phyloP scores from a whole-genome alignment of 1,139 yeast genomes.

The Candida sanyaensis region DNA sequence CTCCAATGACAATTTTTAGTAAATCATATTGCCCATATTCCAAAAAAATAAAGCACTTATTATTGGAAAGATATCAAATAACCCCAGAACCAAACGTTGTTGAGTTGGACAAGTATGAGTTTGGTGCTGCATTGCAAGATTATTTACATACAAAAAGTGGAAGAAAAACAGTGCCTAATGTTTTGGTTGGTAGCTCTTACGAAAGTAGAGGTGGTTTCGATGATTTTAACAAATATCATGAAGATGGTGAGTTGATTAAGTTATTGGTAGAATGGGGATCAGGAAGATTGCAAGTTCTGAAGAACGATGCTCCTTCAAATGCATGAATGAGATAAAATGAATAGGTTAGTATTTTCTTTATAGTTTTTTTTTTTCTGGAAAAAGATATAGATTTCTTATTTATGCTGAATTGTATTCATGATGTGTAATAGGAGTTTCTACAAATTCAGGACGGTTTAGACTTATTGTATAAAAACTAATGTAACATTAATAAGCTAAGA shows the following conservation, averaged over 20 bases:
- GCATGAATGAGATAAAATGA: conserved; percentile 16
- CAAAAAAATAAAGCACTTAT: conserved; percentile 63
- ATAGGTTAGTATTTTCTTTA: neutral
- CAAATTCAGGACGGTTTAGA: too few relatives aligned
- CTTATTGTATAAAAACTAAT: neutral
- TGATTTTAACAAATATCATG: conserved; percentile 68
- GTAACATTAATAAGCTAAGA: conserved; percentile 6
- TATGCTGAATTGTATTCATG: too few relatives aligned
- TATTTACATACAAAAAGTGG: conserved; percentile 59
- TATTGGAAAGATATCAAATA: conserved; percentile 64
- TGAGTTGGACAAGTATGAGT: conserved; percentile 78
- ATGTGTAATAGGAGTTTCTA: too few relatives aligned
- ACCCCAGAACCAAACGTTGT: conserved; percentile 73
- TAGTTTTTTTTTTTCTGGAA: neutral
- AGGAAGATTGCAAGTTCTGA: conserved; percentile 52
- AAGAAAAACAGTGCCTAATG: conserved; percentile 72
- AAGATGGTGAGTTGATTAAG: conserved; percentile 50
- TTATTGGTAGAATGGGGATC: conserved; percentile 66
- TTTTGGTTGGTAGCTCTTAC: conserved; percentile 55
- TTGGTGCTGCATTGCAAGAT: conserved; percentile 63
- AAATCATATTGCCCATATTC: conserved; percentile 79
- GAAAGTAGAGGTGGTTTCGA: conserved; percentile 77
- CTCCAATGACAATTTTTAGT: conserved; percentile 75
- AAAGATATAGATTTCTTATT: too few relatives aligned
- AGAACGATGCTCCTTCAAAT: conserved; percentile 58